Evolutionary conservation across 2,329 filamentous ascomycete genomes (phyloP).

Genomic region (Exophiala sideris): DNA sequence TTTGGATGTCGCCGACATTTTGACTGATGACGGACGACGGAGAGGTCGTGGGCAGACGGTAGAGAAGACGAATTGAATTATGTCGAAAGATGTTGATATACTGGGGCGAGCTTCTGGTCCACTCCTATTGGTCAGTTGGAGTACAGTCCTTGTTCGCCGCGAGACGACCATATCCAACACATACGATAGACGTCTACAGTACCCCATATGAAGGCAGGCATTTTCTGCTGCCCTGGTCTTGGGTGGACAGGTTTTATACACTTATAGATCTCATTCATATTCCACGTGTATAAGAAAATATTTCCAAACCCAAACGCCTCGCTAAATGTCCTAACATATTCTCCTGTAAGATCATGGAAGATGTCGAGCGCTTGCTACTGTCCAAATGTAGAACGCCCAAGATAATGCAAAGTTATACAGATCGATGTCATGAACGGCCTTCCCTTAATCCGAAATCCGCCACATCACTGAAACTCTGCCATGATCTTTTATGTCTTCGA

Average conservation of each 20-base stretch:
- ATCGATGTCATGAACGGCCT: no score
- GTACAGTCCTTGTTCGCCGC: no score
- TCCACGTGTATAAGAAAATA: no score
- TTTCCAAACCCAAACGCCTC: constrained; percentile 7
- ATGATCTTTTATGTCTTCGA: no score
- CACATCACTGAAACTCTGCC: no score
- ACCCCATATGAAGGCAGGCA: neutral
- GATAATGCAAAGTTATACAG: neutral
- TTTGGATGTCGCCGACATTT: constrained; percentile 4
- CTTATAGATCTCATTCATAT: no score
- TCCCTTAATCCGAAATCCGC: no score
- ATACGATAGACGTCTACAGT: no score
- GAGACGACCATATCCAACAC: no score
- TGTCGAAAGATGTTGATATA: neutral
- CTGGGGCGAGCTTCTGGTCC: neutral
- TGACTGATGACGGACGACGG: neutral
- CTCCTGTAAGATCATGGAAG: neutral
- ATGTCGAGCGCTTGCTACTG: no score
- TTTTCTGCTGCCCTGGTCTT: neutral
- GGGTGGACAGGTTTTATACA: neutral
- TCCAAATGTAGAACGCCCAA: neutral
- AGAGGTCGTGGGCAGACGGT: neutral
- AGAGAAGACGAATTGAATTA: neutral
- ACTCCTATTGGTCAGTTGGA: constrained; percentile 1
- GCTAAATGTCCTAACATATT: constrained; percentile 7